These are phyloP conservation scores for Toxoplasma gondii DNA, from an alignment of 169 alveolate species.

Conservation along the genomic window DNA sequence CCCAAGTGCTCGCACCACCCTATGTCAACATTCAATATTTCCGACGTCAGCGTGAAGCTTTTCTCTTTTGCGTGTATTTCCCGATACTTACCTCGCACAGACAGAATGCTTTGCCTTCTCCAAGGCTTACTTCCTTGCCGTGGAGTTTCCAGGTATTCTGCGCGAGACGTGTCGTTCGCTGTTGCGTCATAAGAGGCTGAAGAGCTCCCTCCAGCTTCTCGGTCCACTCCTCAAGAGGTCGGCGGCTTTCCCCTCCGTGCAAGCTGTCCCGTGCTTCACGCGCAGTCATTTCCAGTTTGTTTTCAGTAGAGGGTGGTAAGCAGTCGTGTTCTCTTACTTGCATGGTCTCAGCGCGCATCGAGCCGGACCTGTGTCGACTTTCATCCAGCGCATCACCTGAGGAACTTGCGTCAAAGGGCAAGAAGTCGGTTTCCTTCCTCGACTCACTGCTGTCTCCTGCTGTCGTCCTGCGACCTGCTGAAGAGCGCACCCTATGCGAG, in stretches of 20 bases:
- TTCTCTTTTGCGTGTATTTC: too few relatives aligned
- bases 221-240: background rate
- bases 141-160: slow-evolving; percentile 35
- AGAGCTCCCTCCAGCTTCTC: background rate
- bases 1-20: too few relatives aligned
- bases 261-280: background rate
- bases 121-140: slow-evolving; percentile 1
- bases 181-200: background rate
- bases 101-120: background rate
- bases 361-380: background rate
- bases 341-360: background rate
- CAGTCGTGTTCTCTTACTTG: background rate
- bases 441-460: background rate
- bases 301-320: background rate
- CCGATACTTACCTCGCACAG: background rate
- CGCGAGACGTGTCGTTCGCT: background rate
- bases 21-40: too few relatives aligned
- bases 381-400: background rate
- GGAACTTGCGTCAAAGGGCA: background rate
- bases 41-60: too few relatives aligned
- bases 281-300: background rate
- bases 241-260: background rate
- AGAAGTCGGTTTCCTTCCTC: background rate
- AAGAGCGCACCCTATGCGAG: background rate
- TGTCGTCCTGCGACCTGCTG: background rate